These are phyloP conservation scores for Cinnamomum chago DNA, from an alignment of 164 flowering plant species.

Conservation along the genomic window DNA sequence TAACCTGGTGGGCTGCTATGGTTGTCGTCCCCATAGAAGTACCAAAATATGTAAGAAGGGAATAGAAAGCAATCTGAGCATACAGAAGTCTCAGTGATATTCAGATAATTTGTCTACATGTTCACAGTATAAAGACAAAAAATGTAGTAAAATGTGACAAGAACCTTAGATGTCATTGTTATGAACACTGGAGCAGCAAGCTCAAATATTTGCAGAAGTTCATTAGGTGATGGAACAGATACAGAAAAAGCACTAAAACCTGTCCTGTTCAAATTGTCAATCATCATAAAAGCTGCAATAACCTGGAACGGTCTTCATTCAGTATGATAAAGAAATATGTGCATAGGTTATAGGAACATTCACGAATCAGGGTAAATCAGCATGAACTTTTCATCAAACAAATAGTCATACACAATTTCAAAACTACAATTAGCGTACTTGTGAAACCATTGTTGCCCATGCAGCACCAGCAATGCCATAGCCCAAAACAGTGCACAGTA, in stretches of 20 bases:
- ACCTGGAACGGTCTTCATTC: conserved; percentile 40
- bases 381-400: neutral
- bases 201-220: conserved; percentile 55
- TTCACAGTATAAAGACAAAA: neutral
- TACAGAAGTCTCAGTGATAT: conserved; percentile 4
- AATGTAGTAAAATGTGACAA: conserved; percentile 4
- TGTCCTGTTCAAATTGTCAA: conserved; percentile 58
- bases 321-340: neutral
- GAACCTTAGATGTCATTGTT: conserved; percentile 88
- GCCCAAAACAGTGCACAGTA: conserved; percentile 65
- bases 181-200: conserved; percentile 95
- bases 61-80: conserved; percentile 71
- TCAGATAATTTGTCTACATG: neutral
- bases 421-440: conserved; percentile 39
- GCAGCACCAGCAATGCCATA: conserved; percentile 99
- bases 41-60: conserved; percentile 68
- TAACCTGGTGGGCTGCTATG: conserved; percentile 78
- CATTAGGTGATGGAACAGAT: conserved; percentile 59
- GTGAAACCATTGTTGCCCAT: conserved; percentile 98
- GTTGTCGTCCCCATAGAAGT: conserved; percentile 77
- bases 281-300: conserved; percentile 89
- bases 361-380: neutral
- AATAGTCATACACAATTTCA: neutral
- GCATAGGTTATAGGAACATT: neutral
- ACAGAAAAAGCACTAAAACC: conserved; percentile 73